Evolutionary conservation across 768 basidiomycete genomes (phyloP).

Genomic region (Pleurotus eryngii): DNA sequence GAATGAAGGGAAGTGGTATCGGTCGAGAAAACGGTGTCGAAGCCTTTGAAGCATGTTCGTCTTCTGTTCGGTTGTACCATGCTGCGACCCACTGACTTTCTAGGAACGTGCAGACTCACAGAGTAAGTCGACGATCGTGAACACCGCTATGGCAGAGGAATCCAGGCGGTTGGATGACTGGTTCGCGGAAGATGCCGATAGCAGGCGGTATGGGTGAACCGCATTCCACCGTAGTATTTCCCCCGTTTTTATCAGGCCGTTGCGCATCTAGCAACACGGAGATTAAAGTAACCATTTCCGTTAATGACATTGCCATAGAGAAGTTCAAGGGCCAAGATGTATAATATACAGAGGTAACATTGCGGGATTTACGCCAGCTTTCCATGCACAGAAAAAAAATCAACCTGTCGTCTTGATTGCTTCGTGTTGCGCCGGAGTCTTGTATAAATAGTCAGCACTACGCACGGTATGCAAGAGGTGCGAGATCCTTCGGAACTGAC

Average conservation of each 20-base stretch:
- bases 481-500: constrained; percentile 30
- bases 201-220: constrained; percentile 62
- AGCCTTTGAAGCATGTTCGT: constrained; percentile 74
- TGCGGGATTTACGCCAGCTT: background rate
- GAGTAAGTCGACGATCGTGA: constrained; percentile 78
- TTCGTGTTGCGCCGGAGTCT: constrained; percentile 46
- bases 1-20: constrained; percentile 87
- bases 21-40: constrained; percentile 86
- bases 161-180: constrained; percentile 67
- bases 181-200: constrained; percentile 59
- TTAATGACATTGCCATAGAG: too few species aligned
- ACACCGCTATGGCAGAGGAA: constrained; percentile 62
- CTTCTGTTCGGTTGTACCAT: background rate
- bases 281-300: too few species aligned
- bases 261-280: too few species aligned
- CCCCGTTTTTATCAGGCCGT: too few species aligned
- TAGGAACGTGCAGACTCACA: constrained; percentile 59
- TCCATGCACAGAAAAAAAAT: constrained; percentile 7
- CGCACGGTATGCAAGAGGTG: background rate
- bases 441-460: background rate
- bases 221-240: background rate
- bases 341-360: background rate
- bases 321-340: too few species aligned
- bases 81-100: background rate
- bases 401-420: constrained; percentile 53